phyloP scores from a whole-genome alignment of 345 rosid genomes.

The Corymbia maculata region DNA sequence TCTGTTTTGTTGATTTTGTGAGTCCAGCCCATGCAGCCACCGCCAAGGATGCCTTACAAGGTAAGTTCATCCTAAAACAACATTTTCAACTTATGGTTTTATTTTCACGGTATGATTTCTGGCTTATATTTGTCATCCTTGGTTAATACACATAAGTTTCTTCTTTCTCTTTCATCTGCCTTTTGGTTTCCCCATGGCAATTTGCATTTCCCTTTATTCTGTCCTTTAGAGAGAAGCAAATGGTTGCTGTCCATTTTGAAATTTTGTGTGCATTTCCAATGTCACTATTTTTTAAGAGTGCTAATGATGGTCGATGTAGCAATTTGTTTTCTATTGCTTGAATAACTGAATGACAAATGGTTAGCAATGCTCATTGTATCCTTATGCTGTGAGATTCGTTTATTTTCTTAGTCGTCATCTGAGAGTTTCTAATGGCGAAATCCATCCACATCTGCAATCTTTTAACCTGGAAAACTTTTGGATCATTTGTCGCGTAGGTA shows the following conservation, averaged over 20 bases:
- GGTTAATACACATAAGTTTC: not conserved
- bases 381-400: too few relatives aligned
- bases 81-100: not conserved
- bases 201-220: not conserved
- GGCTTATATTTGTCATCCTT: not conserved
- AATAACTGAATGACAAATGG: too few relatives aligned
- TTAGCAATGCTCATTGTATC: too few relatives aligned
- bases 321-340: too few relatives aligned
- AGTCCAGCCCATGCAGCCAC: slow-evolving; percentile 67
- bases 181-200: not conserved
- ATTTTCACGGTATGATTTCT: not conserved
- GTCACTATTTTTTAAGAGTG: not conserved
- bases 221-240: not conserved
- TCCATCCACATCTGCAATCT: too few relatives aligned
- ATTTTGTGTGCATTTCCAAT: not conserved
- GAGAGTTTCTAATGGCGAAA: too few relatives aligned
- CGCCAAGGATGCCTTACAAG: slow-evolving; percentile 65
- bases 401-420: too few relatives aligned
- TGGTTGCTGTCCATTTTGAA: not conserved
- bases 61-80: slow-evolving; percentile 17
- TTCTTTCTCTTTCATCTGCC: not conserved
- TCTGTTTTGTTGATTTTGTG: slow-evolving; percentile 64
- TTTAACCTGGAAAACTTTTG: too few relatives aligned
- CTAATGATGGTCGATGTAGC: too few relatives aligned
- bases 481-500: too few relatives aligned